Base-by-base conservation (phyloP, 2,329 filamentous ascomycete species). In the Ceratocystis cacaofunesta region DNA sequence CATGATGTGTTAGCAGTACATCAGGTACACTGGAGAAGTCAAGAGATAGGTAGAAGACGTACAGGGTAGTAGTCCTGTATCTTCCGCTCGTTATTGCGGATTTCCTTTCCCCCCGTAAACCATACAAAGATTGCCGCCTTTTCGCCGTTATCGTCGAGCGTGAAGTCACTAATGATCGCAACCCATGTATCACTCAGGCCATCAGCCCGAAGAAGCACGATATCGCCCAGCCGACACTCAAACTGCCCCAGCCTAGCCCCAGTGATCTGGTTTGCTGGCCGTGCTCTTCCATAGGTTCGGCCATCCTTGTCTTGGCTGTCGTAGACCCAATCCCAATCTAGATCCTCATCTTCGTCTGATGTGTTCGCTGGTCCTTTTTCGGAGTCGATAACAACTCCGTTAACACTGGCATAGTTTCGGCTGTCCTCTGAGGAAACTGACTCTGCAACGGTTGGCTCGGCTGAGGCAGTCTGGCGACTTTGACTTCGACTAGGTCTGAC, bases 101-200 rank as follows among this genome's bases (percentile, higher is more conserved):
- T 90, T 75, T 97, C 92, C 71, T 88, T 89, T 71, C 95, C 89
- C 0, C 89, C 90, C 0, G 89, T 91, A 73, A 99, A 96, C 94
- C 94, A 99, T 81, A 96, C 87, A 72, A 99, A 94, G 68, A 87
- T 88, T 65, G 89, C 92, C 30, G 86, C 85, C 78, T 90, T 96
- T 55, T 88, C 83, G 2, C 85, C 86, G 12, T 88, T 85, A 22
- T 89, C 85, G 41, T 86, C 83, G 58, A 92, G 85, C 48, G 86
- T 73, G 70, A 99, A 96, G 55, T 89, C 86, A 71, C 87, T 88
- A 63, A 96, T 87, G 68, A 99, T 85, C 43, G 90, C 94, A 2
- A 95, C 88, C 92, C 94, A 99, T 10, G 91, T 88, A 71, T 95
- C 90, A 69, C 90, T 90, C 50, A 84, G 83, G 3, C 89, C 90